These are phyloP conservation scores for Mariannaea sp. DNA, from an alignment of 2,329 filamentous ascomycete species.

Conservation along the genomic window DNA sequence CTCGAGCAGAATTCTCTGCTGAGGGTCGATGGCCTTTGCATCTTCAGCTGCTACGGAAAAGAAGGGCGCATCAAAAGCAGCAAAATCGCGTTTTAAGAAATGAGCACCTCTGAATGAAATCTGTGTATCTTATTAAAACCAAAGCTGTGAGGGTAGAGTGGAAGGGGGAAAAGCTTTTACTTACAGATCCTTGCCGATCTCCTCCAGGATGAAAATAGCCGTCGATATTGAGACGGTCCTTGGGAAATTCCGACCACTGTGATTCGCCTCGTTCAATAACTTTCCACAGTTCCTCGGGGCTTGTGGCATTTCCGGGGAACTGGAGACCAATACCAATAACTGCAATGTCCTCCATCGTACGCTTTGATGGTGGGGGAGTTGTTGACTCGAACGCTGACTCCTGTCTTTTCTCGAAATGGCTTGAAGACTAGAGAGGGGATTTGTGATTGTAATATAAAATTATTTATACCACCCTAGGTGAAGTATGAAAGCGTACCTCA, in stretches of 20 bases:
- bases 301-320: constrained; percentile 55
- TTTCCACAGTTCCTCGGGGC: constrained; percentile 54
- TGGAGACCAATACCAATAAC: constrained; percentile 57
- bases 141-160: not conserved
- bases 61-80: constrained; percentile 53
- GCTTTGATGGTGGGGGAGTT: not conserved
- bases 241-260: constrained; percentile 56
- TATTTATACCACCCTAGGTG: no score
- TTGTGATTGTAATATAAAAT: no score
- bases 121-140: constrained; percentile 37
- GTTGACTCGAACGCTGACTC: not conserved
- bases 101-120: constrained; percentile 56
- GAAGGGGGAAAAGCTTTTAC: constrained; percentile 27
- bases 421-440: not conserved
- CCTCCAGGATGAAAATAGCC: constrained; percentile 60
- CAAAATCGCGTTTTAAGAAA: constrained; percentile 54
- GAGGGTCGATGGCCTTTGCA: constrained; percentile 58
- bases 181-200: constrained; percentile 54
- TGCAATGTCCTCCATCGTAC: constrained; percentile 51
- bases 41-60: constrained; percentile 56
- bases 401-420: not conserved
- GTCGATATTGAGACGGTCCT: constrained; percentile 54
- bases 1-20: constrained; percentile 58
- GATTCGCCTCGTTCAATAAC: constrained; percentile 50
- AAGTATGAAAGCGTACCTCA: no score